These are phyloP conservation scores for Monascus ruber DNA, from an alignment of 2,329 filamentous ascomycete genomes.

Conservation along the genomic window DNA sequence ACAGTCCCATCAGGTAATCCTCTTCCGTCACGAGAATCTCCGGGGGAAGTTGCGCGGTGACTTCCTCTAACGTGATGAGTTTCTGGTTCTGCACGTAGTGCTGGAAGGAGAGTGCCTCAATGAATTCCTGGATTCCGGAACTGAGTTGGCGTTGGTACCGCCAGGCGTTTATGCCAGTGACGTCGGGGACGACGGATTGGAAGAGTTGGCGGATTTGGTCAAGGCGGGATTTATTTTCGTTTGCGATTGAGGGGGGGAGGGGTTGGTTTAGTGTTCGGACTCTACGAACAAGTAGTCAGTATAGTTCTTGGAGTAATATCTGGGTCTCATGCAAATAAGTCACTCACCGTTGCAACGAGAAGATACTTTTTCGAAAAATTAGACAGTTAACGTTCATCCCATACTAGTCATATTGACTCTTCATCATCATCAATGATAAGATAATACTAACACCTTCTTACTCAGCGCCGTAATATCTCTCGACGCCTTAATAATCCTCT, in stretches of 20 bases:
- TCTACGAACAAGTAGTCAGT: slow-evolving; percentile 9
- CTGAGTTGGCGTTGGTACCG: slow-evolving; percentile 72
- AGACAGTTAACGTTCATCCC: neutral
- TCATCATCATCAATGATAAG: neutral
- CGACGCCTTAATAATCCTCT: slow-evolving; percentile 80
- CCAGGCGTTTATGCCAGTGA: slow-evolving; percentile 67
- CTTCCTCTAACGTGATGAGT: slow-evolving; percentile 58
- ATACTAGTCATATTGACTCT: slow-evolving; percentile 9
- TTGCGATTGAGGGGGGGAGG: slow-evolving; percentile 56
- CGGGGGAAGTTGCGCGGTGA: slow-evolving; percentile 33
- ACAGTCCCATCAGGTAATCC: slow-evolving; percentile 83
- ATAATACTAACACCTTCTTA: slow-evolving; percentile 74
- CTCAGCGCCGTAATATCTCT: slow-evolving; percentile 86
- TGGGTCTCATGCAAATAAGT: slow-evolving; percentile 13
- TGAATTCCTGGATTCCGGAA: slow-evolving; percentile 77
- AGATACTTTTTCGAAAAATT: slow-evolving; percentile 49
- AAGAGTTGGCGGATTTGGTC: slow-evolving; percentile 62
- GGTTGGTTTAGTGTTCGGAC: slow-evolving; percentile 30
- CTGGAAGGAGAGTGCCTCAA: slow-evolving; percentile 80
- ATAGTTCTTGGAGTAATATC: neutral
- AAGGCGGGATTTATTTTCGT: slow-evolving; percentile 59
- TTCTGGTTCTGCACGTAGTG: slow-evolving; percentile 73
- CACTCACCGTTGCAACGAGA: slow-evolving; percentile 64
- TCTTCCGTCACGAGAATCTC: slow-evolving; percentile 59
- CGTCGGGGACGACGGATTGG: slow-evolving; percentile 54